Evolutionary conservation across 306 rosid species (phyloP), one percentile per base, ranked within the genome.

Genomic region (Dicorynia guianensis): DNA sequence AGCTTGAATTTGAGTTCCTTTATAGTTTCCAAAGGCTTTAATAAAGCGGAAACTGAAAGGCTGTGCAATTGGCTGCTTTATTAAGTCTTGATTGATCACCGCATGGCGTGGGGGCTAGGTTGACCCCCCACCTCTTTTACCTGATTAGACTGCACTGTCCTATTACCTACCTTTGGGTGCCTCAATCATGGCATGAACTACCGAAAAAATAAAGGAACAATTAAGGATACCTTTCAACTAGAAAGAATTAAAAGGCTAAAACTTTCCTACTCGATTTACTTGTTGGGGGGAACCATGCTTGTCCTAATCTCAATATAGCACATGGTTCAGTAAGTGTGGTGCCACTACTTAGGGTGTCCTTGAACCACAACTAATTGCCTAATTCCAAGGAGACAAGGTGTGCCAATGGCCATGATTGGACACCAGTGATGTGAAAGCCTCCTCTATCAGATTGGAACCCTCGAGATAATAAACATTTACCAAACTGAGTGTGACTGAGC

Each of bases 151-250:
- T 42, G 79, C 82, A 79, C 68, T 78, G 92, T 87, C 92, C 83
- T 83, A 81, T 84, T 80, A 89, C 90, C 92, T 82, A 85, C 90
- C 88, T 76, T 84, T 82, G 65, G 84, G 86, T 86, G 81, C 83
- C 38, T 83, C 79, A 83, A 89, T 88, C 84, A 88, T 87, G 88
- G 62, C 65, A 66, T 63, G 80, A 68, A 62, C 38, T 75, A 43
- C 62, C 1, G 2, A 25, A 25, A 25, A 25, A 25, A 25, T 25
- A 25, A 25, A 2, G 30, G 2, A 25, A 25, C 30, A 25, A 25
- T 2, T 59, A 75, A 71, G 74, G 53, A 68, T 78, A 48, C 72
- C 64, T 79, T 72, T 66, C 61, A 76, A 83, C 70, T 82, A 52
- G 64, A 72, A 71, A 56, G 47, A 43, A 76, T 64, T 14, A 63